These are phyloP conservation scores for Candida maltosa DNA, from an alignment of 805 yeast genomes.

Conservation along the genomic window DNA sequence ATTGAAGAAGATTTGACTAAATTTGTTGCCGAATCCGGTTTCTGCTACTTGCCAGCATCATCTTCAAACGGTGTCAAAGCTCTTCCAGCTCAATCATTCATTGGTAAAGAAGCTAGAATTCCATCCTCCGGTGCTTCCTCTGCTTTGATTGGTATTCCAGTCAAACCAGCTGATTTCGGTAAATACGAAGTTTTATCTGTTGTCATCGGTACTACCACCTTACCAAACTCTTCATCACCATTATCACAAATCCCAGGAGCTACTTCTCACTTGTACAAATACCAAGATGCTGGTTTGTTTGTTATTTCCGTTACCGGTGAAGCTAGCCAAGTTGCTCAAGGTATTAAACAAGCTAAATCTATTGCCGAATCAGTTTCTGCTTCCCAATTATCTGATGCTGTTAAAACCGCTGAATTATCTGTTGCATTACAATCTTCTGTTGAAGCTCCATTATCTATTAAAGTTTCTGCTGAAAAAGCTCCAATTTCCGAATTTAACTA, in stretches of 20 bases:
- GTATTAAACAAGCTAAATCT: slow-evolving; percentile 59
- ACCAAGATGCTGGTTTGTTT: slow-evolving; percentile 80
- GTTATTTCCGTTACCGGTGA: slow-evolving; percentile 62
- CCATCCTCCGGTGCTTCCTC: slow-evolving; percentile 63
- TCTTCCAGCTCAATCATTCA: slow-evolving; percentile 38
- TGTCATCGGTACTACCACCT: slow-evolving; percentile 55
- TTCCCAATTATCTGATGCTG: slow-evolving; percentile 56
- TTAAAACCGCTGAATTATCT: slow-evolving; percentile 40
- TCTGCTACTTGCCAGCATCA: slow-evolving; percentile 63
- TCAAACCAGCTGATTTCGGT: slow-evolving; percentile 59
- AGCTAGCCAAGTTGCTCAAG: slow-evolving; percentile 55
- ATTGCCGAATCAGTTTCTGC: slow-evolving; percentile 27
- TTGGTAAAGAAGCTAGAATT: slow-evolving; percentile 68
- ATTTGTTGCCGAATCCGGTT: slow-evolving; percentile 65
- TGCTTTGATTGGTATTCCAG: slow-evolving; percentile 82
- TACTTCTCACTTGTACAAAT: slow-evolving; percentile 54
- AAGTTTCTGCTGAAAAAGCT: slow-evolving; percentile 31
- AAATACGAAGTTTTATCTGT: slow-evolving; percentile 69
- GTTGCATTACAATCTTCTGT: slow-evolving; percentile 39
- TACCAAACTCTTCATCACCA: slow-evolving; percentile 55
- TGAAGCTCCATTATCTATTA: slow-evolving; percentile 26
- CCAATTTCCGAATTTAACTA: slow-evolving; percentile 68
- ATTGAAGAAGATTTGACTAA: slow-evolving; percentile 63
- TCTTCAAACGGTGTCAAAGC: slow-evolving; percentile 37
- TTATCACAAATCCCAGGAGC: slow-evolving; percentile 48